Base-by-base conservation (phyloP, 106 monocot genomes). In the Dioscorea zingiberensis region DNA sequence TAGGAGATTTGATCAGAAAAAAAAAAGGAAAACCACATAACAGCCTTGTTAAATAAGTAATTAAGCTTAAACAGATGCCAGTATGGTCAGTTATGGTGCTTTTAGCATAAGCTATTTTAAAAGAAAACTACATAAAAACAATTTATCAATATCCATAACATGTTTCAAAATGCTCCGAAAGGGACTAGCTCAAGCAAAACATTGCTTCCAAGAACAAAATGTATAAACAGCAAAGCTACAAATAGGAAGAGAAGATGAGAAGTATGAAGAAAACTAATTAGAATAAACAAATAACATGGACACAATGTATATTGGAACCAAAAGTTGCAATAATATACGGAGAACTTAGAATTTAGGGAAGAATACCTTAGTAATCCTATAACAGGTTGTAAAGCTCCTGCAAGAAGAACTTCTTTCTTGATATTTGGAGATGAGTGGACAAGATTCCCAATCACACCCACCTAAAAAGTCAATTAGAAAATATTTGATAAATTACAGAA, bases 371-470 rank as follows among this genome's bases (percentile, higher is more conserved):
- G 67, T 60, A 97, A 77, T 12, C 83, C 81, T 74, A 97, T 97
- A 27, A 97, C 97, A 66, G 97, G 91, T 51, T 97, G 97, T 51
- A 97, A 74, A 58, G 97, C 91, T 47, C 97, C 97, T 24, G 87
- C 97, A 63, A 67, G 66, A 59, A 97, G 83, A 79, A 97, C 97
- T 71, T 97, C 92, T 59, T 92, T 97, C 74, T 97, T 97, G 16
- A 97, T 97, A 57, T 83, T 92, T 74, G 97, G 97, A 17, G 97
- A 97, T 66, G 97, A 97, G 77, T 97, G 97, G 49, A 97, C 97
- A 59, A 97, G 73, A 75, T 92, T 97, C 19, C 97, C 97, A 71
- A 97, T 97, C n/a, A 97, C 97, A 60, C 97, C 97, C 27, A 97
- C 97, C 97, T 97, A 81, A 27, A 23, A 76, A 46, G 55, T 59